These are phyloP conservation scores for Syncephalastrum monosporum DNA, from an alignment of 371 early-diverging fungal genomes.

Conservation along the genomic window DNA sequence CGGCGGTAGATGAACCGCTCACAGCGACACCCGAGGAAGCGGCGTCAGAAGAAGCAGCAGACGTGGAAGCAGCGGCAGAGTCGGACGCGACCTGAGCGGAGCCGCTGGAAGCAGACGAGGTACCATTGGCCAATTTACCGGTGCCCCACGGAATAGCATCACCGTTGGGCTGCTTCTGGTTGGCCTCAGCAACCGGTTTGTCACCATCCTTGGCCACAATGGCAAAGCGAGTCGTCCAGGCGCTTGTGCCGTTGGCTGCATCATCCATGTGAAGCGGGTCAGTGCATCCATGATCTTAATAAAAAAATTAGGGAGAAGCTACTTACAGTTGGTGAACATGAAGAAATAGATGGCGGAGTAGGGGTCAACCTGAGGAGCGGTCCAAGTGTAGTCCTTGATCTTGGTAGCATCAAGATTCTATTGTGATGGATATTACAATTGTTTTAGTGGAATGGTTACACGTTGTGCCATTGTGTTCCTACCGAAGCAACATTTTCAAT, in stretches of 20 bases:
- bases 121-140: conserved; percentile 15
- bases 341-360: conserved; percentile 36
- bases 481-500: conserved; percentile 30
- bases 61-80: too few relatives aligned
- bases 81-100: too few relatives aligned
- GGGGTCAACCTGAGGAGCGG: conserved; percentile 29
- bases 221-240: conserved; percentile 40
- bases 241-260: conserved; percentile 6
- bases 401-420: conserved; percentile 25
- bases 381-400: conserved; percentile 22
- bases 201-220: conserved; percentile 28
- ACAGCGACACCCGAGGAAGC: too few relatives aligned
- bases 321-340: conserved; percentile 33
- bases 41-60: too few relatives aligned
- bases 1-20: too few relatives aligned
- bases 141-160: conserved; percentile 29
- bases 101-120: not conserved
- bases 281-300: not conserved
- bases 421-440: not conserved
- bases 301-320: not conserved
- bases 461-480: conserved; percentile 3
- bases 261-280: not conserved
- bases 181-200: conserved; percentile 12
- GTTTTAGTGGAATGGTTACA: not conserved
- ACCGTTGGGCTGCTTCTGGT: conserved; percentile 25